Base-by-base conservation (phyloP, 495 filamentous ascomycete genomes). In the Massariosphaeria phaeospora region DNA sequence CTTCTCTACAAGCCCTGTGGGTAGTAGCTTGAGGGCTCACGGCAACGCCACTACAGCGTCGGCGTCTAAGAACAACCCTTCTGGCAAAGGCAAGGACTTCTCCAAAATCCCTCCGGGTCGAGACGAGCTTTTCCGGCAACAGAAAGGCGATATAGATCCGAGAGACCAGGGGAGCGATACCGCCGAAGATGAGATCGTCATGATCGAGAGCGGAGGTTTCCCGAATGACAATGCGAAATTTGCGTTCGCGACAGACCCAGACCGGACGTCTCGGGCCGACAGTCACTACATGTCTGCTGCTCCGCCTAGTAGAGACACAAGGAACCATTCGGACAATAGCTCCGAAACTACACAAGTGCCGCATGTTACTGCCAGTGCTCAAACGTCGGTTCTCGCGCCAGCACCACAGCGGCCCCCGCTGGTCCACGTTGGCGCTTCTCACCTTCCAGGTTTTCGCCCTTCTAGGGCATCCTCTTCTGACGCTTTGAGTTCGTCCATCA, bases 391-490 rank as follows among this genome's bases (percentile, higher is more conserved):
- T n/a, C 45, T 62, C 34, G 48, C 58, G 6, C 53, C 46, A 44
- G 38, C 48, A 24, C 58, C 62, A 1, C 59, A 61, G 42, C 55
- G 67, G 15, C 69, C 68, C 11, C 53, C 64, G 24, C 46, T 72
- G 44, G 30, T 65, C 0, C 65, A 67, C 18, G 78, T 85, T 40
- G 78, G 74, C 46, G 72, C 73, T 26, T 75, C 80, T 12, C 71
- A 76, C 57, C 62, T 76, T 5, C 70, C 76, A 6, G 72, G 69
- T 2, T 74, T 67, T 44, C 69, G 66, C 18, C 70, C 73, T 11
- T 85, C 84, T 0, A 70, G 82, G 39, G 79, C 79, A n/a, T 84
- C 84, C 5, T 86, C 84, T 2, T 74, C 78, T 2, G 68, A 68
- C 38, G 66, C 65, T 27, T 57, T 66, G 24, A 63, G 64, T 48